Percentiles rank a stretch among this genome's conserved stretches.
Evolutionary conservation across 2,329 filamentous ascomycete species (phyloP).

Genomic region (Thelonectria olida): DNA sequence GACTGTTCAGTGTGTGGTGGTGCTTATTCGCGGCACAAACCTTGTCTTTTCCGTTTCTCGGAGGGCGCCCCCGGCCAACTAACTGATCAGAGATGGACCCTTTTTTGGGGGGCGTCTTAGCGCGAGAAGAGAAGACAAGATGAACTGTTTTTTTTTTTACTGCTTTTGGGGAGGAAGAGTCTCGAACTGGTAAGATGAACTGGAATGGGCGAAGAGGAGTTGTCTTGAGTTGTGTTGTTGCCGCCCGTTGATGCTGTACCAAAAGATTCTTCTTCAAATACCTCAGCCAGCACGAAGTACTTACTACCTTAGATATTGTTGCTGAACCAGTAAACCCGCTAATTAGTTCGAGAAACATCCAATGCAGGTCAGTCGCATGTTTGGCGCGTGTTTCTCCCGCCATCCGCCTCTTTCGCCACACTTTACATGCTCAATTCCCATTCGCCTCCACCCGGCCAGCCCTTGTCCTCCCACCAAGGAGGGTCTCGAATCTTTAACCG

Average conservation of each 20-base stretch:
- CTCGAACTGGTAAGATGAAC: neutral
- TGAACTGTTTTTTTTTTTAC: neutral
- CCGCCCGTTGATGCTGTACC: too few relatives aligned
- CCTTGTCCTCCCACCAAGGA: conserved; percentile 13
- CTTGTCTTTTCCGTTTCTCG: conserved; percentile 20
- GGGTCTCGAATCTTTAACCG: conserved; percentile 26
- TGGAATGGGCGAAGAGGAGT: neutral
- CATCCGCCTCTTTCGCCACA: conserved; percentile 3
- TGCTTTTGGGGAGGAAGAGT: too few relatives aligned
- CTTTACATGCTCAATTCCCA: too few relatives aligned
- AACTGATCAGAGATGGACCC: conserved; percentile 6
- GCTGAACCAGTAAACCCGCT: conserved; percentile 4
- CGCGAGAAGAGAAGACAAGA: neutral
- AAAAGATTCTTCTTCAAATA: too few relatives aligned
- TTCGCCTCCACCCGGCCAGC: conserved; percentile 22
- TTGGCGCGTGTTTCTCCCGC: conserved; percentile 30
- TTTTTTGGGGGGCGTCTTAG: neutral
- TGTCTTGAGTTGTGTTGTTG: neutral
- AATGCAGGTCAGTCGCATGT: conserved; percentile 33
- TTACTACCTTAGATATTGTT: too few relatives aligned
- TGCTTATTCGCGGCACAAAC: conserved; percentile 35
- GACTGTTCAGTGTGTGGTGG: conserved; percentile 1
- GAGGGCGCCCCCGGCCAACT: conserved; percentile 10
- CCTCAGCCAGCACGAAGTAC: too few relatives aligned
- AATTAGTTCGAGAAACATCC: neutral